Percentiles rank a stretch among this genome's conserved stretches.
Evolutionary conservation across 805 yeast species (phyloP).

Genomic region (Hemisphaericaspora nanyangensis): DNA sequence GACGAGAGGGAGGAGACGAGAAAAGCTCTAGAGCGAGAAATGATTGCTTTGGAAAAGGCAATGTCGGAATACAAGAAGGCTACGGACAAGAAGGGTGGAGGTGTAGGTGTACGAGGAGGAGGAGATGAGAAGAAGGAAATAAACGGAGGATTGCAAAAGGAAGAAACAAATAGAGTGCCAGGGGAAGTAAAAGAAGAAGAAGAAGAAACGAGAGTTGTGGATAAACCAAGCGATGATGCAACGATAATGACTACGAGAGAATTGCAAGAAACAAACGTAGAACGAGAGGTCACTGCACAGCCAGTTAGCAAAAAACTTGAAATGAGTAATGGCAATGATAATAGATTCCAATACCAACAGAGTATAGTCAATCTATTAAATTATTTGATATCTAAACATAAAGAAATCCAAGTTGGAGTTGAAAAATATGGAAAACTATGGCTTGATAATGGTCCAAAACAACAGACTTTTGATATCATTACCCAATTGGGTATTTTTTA

Average conservation of each 20-base stretch:
- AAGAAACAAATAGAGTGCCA: too few relatives aligned
- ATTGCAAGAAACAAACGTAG: too few relatives aligned
- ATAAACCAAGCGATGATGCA: background rate
- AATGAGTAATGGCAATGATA: too few relatives aligned
- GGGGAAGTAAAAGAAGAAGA: background rate
- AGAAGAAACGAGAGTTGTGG: too few relatives aligned
- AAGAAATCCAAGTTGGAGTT: conserved; percentile 1
- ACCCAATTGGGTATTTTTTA: background rate
- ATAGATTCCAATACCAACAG: conserved; percentile 2
- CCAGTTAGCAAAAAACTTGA: too few relatives aligned
- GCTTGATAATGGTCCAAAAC: background rate
- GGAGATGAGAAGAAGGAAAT: too few relatives aligned
- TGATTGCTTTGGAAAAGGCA: background rate
- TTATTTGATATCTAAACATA: conserved; percentile 4
- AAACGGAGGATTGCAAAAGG: too few relatives aligned
- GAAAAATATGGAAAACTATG: background rate
- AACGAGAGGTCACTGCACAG: too few relatives aligned
- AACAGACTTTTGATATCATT: background rate
- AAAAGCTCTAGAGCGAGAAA: too few relatives aligned
- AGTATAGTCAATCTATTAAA: conserved; percentile 6
- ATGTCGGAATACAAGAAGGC: background rate
- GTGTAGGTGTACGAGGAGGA: background rate
- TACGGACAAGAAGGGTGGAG: background rate
- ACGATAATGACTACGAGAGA: too few relatives aligned
- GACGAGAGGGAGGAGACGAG: too few relatives aligned